Evolutionary conservation across 2,329 filamentous ascomycete species (phyloP), one percentile per base, ranked within the genome.

Genomic region (Ophiostoma ips): DNA sequence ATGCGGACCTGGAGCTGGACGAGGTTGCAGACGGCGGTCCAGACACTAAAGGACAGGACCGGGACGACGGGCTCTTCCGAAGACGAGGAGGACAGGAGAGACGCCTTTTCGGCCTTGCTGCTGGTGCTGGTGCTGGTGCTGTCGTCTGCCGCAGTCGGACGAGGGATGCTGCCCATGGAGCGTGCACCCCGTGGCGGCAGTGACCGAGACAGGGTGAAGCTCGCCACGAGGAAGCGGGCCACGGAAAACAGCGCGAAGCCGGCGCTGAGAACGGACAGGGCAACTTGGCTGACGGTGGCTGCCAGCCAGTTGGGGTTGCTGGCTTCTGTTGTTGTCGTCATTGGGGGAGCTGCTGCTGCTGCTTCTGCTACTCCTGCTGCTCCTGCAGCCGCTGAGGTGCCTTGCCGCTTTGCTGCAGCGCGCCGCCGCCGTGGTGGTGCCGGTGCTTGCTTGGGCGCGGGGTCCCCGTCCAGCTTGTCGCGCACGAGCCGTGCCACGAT

Each of bases 1-100:
- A 95, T 94, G 65, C 87, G 84, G 56, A 71, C 66, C 57, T 83
- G 73, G 61, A 95, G 67, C 70, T 88, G 81, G 58, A 88, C 67
- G 55, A 94, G 66, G 63, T 79, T 81, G 55, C 80, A 81, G 51
- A 83, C 64, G 66, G 84, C 86, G 59, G 79, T 72, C 81, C 85
- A 95, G 48, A 87, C 63, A 59, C 77, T 79, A 73, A 92, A 95
- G 56, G 76, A 75, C 53, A 92, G 68, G 58, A 95, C 75, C 49
- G 87, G 83, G 16, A 43, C 40, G 52, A 73, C 74, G 16, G 49
- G 50, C 15, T 48, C 44, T n/a, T 49, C 34, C 15, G 34, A 30
- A n/a, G 48, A 33, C 8, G 50, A 49, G 7, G 49, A 44, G 3
- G 50, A 52, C 16, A 48, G 48, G 12, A 48, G 36, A 1, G 35